Evolutionary conservation across 1,284 basidiomycete species (phyloP).

Genomic region (Sporisorium reilianum): DNA sequence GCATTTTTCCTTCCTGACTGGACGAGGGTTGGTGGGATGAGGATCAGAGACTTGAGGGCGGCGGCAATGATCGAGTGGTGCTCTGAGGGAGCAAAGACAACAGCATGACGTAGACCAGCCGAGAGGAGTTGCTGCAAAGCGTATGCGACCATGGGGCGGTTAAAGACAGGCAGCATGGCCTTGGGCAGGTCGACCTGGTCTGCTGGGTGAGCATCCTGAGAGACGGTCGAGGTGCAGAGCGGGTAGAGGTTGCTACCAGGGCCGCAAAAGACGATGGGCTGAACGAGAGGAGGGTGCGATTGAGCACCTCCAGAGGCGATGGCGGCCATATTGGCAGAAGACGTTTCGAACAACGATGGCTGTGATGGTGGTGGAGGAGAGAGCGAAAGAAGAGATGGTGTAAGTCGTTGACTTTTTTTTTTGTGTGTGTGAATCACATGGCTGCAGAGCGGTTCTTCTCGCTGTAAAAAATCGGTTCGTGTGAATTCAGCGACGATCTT

Average conservation of each 20-base stretch:
- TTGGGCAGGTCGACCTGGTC: conserved; percentile 53
- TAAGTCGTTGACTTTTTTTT: neutral
- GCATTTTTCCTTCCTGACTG: conserved; percentile 39
- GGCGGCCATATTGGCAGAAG: conserved; percentile 20
- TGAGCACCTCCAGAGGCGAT: conserved; percentile 17
- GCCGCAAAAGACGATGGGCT: conserved; percentile 67
- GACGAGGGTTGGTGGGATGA: conserved; percentile 46
- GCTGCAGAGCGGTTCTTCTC: neutral
- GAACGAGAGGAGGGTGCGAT: conserved; percentile 49
- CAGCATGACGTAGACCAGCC: conserved; percentile 58
- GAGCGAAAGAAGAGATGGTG: neutral
- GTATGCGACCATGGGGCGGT: conserved; percentile 66
- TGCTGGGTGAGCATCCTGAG: conserved; percentile 10
- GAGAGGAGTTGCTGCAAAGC: conserved; percentile 64
- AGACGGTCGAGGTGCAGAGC: conserved; percentile 49
- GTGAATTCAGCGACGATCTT: conserved; percentile 14
- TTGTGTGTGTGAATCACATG: conserved; percentile 21
- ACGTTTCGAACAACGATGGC: neutral
- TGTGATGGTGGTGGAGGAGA: conserved; percentile 3
- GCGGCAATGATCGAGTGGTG: conserved; percentile 58
- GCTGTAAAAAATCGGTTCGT: neutral
- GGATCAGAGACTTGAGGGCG: conserved; percentile 61
- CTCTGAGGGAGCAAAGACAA: conserved; percentile 63
- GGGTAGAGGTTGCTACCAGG: conserved; percentile 65
- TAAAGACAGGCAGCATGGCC: conserved; percentile 66